Base-by-base conservation (phyloP, 1,284 basidiomycete species). In the Singerocomus inundabilis region DNA sequence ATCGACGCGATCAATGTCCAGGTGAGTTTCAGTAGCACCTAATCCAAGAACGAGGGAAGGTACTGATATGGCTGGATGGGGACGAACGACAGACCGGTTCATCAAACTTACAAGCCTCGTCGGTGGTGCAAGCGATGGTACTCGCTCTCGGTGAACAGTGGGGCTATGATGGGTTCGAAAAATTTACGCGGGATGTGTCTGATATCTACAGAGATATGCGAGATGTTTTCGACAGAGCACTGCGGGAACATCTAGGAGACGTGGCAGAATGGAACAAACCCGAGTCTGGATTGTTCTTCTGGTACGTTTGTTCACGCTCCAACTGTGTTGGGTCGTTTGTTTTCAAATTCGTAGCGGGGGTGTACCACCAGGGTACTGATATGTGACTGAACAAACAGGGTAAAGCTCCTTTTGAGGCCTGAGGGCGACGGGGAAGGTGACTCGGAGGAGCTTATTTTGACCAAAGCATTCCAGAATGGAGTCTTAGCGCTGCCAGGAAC, bases 281-380 rank as follows among this genome's bases (percentile, higher is more conserved):
- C 1, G 85, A 90, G 41, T 88, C 92, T 2, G 92, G 92, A 51
- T 85, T 91, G 85, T 91, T 92, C 71, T 80, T 90, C 64, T 93
- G 89, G 88, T 84, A 64, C 53, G 80, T 72, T 46, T 33, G 11
- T 44, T 38, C 42, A 31, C 32, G 21, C 34, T 33, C 48, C 39
- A 25, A 45, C 21, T 25, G 39, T 51, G 29, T 32, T 28, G 29
- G 18, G 16, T 39, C 21, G 15, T 29, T 12, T 39, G 29, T 39
- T 49, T 53, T 46, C 26, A 35, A 51, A 54, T 44, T 49, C 39
- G 36, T 33, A 33, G 39, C 48, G 32, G 21, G 38, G 25, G 8
- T 7, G 21, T 21, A 21, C 10, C 36, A 29, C 33, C 30, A 25
- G 18, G n/a, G 41, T 33, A 34, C 45, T 43, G 18, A 38, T 29